These are phyloP conservation scores for Cryptococcus sp. DNA, from an alignment of 1,284 basidiomycete species.

Conservation along the genomic window DNA sequence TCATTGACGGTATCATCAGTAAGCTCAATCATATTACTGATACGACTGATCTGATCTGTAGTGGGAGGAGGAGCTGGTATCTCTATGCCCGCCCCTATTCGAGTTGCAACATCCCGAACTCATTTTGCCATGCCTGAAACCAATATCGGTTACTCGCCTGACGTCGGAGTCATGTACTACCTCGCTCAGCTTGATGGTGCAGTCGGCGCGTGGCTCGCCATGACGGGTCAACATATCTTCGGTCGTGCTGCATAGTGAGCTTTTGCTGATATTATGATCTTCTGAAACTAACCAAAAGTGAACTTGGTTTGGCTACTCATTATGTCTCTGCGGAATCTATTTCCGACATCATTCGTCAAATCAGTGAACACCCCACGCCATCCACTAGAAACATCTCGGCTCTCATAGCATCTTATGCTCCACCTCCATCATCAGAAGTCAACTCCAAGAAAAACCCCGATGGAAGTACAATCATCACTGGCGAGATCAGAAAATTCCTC, in stretches of 20 bases:
- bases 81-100: constrained; percentile 78
- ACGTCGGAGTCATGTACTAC: constrained; percentile 85
- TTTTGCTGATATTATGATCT: background rate
- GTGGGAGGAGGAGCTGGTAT: constrained; percentile 97
- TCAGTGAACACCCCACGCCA: constrained; percentile 40
- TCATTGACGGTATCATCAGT: constrained; percentile 92
- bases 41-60: constrained; percentile 37
- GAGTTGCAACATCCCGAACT: constrained; percentile 91
- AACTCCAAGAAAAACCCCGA: constrained; percentile 51
- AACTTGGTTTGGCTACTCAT: constrained; percentile 87
- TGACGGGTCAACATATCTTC: constrained; percentile 70
- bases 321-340: constrained; percentile 73
- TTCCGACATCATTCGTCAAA: constrained; percentile 55
- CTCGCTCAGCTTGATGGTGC: constrained; percentile 86
- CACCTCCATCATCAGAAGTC: background rate
- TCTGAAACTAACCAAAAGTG: constrained; percentile 51
- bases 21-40: constrained; percentile 42
- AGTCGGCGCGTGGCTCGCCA: constrained; percentile 86
- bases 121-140: constrained; percentile 96
- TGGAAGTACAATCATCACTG: constrained; percentile 56
- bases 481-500: constrained; percentile 65
- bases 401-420: constrained; percentile 51
- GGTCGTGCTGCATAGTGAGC: constrained; percentile 81
- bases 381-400: constrained; percentile 51
- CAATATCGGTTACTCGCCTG: constrained; percentile 63